Evolutionary conservation across 371 early-diverging fungal genomes (phyloP).

Genomic region (Mortierella sp.): DNA sequence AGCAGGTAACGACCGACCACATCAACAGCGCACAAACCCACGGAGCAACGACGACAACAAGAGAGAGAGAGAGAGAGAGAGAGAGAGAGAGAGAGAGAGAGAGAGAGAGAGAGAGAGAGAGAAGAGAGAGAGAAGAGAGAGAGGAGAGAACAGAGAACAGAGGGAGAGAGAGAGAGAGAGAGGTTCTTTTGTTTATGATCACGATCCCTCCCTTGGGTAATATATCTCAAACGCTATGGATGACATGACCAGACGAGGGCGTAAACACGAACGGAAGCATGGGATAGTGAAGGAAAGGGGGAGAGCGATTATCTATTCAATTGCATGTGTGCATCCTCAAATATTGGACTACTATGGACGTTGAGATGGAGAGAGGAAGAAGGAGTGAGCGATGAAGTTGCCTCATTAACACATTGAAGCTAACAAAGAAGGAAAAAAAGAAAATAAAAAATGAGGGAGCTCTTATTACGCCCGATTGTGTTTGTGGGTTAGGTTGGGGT

Average conservation of each 20-base stretch:
- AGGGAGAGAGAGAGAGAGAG: background rate
- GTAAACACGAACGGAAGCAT: background rate
- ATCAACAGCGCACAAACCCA: too few relatives aligned
- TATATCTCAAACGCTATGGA: background rate
- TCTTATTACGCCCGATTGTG: too few relatives aligned
- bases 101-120: constrained; percentile 10
- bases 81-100: background rate
- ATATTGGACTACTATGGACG: too few relatives aligned
- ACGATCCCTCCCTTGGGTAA: too few relatives aligned
- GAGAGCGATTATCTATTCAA: background rate
- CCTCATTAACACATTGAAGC: too few relatives aligned
- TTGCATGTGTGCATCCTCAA: background rate
- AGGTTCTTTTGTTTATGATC: background rate
- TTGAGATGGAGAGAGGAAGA: too few relatives aligned
- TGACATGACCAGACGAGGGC: background rate
- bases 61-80: background rate
- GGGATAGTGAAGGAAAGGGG: background rate
- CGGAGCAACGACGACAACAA: background rate
- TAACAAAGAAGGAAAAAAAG: too few relatives aligned
- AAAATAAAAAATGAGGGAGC: background rate
- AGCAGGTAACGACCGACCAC: too few relatives aligned
- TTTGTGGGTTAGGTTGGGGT: too few relatives aligned
- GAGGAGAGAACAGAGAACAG: background rate
- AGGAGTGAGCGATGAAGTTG: too few relatives aligned
- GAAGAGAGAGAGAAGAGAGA: background rate